Evolutionary conservation across 2,329 filamentous ascomycete species (phyloP).

Genomic region (Gaeumannomyces sp.): DNA sequence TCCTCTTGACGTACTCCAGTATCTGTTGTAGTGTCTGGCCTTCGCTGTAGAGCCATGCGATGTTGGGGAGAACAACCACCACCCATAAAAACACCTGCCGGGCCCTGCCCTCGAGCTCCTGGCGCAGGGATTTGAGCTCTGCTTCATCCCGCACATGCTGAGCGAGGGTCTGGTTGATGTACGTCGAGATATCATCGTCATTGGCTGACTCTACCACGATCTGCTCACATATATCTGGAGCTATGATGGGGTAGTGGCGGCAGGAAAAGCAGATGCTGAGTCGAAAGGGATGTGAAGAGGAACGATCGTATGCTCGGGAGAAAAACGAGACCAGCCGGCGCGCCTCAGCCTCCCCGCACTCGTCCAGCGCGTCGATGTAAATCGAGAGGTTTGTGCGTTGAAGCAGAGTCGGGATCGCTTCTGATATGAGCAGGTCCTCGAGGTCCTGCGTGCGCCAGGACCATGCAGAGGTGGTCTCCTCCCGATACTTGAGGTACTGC

Average conservation of each 20-base stretch:
- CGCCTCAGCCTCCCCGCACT: constrained; percentile 23
- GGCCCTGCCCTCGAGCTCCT: no score
- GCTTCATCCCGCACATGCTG: no score
- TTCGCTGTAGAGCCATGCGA: no score
- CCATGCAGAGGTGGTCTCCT: constrained; percentile 15
- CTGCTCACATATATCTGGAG: constrained; percentile 11
- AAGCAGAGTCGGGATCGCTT: constrained; percentile 18
- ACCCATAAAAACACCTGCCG: no score
- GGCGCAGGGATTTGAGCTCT: no score
- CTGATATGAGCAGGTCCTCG: no score
- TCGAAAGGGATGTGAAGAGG: constrained; percentile 11
- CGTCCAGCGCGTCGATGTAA: constrained; percentile 31
- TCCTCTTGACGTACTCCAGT: no score
- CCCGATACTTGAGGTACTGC: not conserved
- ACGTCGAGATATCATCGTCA: no score
- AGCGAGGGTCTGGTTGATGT: no score
- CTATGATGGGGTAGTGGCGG: constrained; percentile 26
- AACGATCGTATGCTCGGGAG: constrained; percentile 17
- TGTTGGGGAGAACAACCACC: no score
- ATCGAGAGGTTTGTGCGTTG: constrained; percentile 18
- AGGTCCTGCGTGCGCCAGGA: constrained; percentile 19
- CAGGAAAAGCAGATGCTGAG: constrained; percentile 27
- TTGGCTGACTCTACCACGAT: no score
- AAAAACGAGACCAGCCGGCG: constrained; percentile 17
- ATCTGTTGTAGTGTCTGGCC: no score